Evolutionary conservation across 257 asterid genomes (phyloP).

Genomic region (Fraxinus cuspidata): DNA sequence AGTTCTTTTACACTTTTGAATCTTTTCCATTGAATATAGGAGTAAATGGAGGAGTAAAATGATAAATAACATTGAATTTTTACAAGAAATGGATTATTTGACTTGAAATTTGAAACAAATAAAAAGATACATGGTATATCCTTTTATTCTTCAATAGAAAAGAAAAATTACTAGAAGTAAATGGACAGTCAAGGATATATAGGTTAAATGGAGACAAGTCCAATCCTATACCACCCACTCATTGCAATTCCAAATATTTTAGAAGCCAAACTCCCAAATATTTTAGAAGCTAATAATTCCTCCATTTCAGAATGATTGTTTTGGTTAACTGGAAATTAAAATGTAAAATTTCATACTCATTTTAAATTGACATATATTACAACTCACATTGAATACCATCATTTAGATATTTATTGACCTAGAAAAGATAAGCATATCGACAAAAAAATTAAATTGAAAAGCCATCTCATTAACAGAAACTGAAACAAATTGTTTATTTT

Average conservation of each 20-base stretch:
- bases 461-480: background rate
- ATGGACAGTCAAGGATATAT: background rate
- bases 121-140: background rate
- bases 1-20: background rate
- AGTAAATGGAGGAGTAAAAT: background rate
- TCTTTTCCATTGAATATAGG: background rate
- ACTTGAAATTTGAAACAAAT: background rate
- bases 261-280: background rate
- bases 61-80: background rate
- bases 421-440: background rate
- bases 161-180: background rate
- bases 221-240: background rate
- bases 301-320: background rate
- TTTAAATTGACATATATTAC: background rate
- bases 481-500: background rate
- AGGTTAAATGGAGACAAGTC: background rate
- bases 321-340: background rate
- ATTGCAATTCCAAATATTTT: background rate
- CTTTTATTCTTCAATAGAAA: background rate
- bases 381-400: background rate
- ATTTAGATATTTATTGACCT: background rate
- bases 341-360: background rate
- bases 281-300: background rate
- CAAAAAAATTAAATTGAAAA: background rate
- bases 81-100: background rate